Percentiles rank a stretch among this genome's conserved stretches.
Conservation (phyloP, 768 basidiomycete genomes). For the Tulasnella sp. region DNA sequence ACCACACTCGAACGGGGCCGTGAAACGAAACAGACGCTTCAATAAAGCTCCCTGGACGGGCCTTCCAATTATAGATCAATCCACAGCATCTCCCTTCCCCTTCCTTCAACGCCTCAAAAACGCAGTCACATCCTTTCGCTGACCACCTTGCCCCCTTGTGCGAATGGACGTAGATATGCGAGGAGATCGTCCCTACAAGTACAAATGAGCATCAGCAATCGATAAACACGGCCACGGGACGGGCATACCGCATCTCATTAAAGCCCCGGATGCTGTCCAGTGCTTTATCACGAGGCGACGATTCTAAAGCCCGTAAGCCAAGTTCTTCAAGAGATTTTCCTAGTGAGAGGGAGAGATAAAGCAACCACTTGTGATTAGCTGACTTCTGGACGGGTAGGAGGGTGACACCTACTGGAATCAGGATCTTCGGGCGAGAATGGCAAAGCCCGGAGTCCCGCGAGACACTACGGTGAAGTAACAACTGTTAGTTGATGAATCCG, state of each 20-base stretch:
- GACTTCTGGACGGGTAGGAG: not conserved
- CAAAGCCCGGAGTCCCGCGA: conserved; percentile 55
- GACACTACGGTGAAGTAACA: conserved; percentile 53
- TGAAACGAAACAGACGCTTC: not conserved
- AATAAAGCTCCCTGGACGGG: not conserved
- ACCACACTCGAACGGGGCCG: not conserved
- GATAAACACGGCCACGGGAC: not conserved
- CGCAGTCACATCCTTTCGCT: conserved; percentile 67
- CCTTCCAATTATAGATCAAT: not conserved
- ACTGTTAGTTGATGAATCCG: not conserved
- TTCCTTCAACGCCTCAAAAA: conserved; percentile 55
- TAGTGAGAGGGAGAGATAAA: conserved; percentile 40
- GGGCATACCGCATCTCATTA: conserved; percentile 71
- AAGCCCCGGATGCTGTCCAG: conserved; percentile 85
- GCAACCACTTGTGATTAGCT: not conserved
- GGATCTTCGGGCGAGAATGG: conserved; percentile 81
- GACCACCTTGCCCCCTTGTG: conserved; percentile 73
- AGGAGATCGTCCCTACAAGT: conserved; percentile 66
- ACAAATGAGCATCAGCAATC: conserved; percentile 14
- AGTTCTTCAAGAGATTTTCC: conserved; percentile 81
- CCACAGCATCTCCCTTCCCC: not conserved
- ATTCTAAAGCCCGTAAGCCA: conserved; percentile 74
- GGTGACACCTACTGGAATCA: conserved; percentile 65
- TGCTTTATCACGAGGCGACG: conserved; percentile 76
- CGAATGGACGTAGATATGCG: conserved; percentile 75